A percentile compares a stretch with the other conserved stretches of the same genome.
Conservation (phyloP, 441 rosid genomes). For the Oxalis stricta region DNA sequence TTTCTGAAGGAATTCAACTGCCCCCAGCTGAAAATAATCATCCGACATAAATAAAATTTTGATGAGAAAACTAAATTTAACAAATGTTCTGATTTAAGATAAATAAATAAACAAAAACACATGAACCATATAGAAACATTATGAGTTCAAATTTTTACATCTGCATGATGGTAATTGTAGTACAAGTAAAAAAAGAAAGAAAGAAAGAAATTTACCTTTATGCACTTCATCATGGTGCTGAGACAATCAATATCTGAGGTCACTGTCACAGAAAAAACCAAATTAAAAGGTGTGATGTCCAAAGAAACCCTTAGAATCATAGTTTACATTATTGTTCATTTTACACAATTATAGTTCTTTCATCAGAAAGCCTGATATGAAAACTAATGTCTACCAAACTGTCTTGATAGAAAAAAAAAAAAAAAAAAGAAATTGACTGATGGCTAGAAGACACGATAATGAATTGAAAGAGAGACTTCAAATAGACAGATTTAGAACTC, state of each 20-base stretch:
- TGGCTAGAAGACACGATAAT: not conserved
- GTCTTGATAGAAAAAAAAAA: not conserved
- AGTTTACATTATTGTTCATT: too few relatives aligned
- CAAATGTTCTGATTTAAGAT: not conserved
- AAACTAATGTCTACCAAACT: too few relatives aligned
- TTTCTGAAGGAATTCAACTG: slow-evolving; percentile 85
- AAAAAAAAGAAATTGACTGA: not conserved
- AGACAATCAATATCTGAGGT: slow-evolving; percentile 65
- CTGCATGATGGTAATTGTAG: not conserved
- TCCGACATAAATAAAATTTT: slow-evolving; percentile 12
- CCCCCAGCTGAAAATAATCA: slow-evolving; percentile 74
- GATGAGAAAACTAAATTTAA: not conserved
- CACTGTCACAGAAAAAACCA: slow-evolving; percentile 39
- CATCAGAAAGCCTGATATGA: too few relatives aligned
- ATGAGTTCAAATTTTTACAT: not conserved
- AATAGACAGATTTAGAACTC: slow-evolving; percentile 23
- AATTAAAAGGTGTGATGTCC: slow-evolving; percentile 9
- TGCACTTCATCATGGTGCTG: slow-evolving; percentile 83
- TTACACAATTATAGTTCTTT: too few relatives aligned
- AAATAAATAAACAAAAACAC: not conserved
- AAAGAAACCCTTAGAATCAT: not conserved
- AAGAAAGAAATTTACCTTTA: slow-evolving; percentile 50
- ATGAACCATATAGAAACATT: not conserved
- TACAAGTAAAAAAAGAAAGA: not conserved
- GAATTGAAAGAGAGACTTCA: not conserved